These are phyloP conservation scores for Psilocybe azurescens DNA, from an alignment of 768 basidiomycete genomes.

Conservation along the genomic window DNA sequence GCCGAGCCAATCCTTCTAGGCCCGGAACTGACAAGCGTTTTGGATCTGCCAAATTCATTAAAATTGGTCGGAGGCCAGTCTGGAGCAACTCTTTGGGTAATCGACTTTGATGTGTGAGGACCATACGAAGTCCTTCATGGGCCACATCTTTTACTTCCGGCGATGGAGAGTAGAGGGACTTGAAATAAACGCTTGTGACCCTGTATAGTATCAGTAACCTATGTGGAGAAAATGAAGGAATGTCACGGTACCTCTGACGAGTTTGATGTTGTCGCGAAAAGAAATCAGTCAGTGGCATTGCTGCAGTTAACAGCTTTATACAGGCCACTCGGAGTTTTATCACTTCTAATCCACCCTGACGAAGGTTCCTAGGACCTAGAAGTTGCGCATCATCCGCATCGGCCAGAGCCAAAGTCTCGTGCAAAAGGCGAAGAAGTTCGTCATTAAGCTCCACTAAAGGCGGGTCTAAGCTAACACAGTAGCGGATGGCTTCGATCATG, in stretches of 20 bases:
- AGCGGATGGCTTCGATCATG: conserved; percentile 96
- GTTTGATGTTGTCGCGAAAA: conserved; percentile 84
- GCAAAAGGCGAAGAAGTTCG: conserved; percentile 87
- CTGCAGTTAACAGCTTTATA: conserved; percentile 90
- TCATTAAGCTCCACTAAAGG: conserved; percentile 92
- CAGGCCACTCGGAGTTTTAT: conserved; percentile 92
- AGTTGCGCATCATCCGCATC: conserved; percentile 94
- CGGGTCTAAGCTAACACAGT: conserved; percentile 88
- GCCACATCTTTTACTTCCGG: conserved; percentile 94
- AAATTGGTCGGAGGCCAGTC: conserved; percentile 91
- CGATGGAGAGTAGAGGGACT: conserved; percentile 92
- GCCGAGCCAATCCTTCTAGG: conserved; percentile 89
- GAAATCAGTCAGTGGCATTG: conserved; percentile 95
- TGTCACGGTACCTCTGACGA: conserved; percentile 72
- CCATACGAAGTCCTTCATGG: conserved; percentile 89
- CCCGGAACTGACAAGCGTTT: conserved; percentile 92
- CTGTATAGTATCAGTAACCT: conserved; percentile 42
- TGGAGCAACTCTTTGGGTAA: conserved; percentile 95
- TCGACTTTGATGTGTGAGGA: conserved; percentile 87
- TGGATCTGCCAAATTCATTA: conserved; percentile 98
- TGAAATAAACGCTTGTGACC: conserved; percentile 96
- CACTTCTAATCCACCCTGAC: conserved; percentile 82
- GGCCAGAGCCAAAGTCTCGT: conserved; percentile 93
- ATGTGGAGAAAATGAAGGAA: background rate
- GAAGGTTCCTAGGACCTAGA: conserved; percentile 71